These are phyloP conservation scores for Acrodontium crateriforme DNA, from an alignment of 2,329 filamentous ascomycete genomes.

Conservation along the genomic window DNA sequence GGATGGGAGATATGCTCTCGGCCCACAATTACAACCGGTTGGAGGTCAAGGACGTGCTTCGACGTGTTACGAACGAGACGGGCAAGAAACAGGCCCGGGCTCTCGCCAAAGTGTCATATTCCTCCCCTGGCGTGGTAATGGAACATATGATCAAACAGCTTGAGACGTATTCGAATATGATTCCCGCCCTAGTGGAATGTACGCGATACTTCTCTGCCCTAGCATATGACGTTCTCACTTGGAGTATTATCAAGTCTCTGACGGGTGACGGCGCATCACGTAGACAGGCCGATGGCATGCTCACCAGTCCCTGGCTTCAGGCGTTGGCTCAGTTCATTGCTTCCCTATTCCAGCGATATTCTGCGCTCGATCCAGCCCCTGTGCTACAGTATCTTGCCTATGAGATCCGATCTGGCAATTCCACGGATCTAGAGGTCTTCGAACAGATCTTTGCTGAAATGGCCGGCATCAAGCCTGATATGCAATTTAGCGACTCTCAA, in stretches of 20 bases:
- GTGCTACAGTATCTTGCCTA: conserved; percentile 81
- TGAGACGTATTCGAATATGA: conserved; percentile 87
- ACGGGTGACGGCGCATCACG: conserved; percentile 43
- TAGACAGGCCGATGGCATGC: conserved; percentile 50
- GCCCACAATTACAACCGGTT: conserved; percentile 65
- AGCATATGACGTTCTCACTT: conserved; percentile 85
- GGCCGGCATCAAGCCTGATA: conserved; percentile 80
- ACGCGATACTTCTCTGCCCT: conserved; percentile 86
- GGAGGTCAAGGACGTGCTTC: conserved; percentile 75
- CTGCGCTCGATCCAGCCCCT: conserved; percentile 68
- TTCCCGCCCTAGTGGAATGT: conserved; percentile 87
- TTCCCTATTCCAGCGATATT: conserved; percentile 75
- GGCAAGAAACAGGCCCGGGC: conserved; percentile 72
- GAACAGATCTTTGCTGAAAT: conserved; percentile 84
- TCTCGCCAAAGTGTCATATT: conserved; percentile 81
- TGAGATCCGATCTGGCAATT: conserved; percentile 68
- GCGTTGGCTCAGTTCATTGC: conserved; percentile 84
- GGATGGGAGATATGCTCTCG: conserved; percentile 60
- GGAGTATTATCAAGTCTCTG: conserved; percentile 69
- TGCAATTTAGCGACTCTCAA: conserved; percentile 79
- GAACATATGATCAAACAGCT: conserved; percentile 78
- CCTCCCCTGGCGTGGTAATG: conserved; percentile 84
- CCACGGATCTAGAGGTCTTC: conserved; percentile 80
- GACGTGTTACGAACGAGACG: conserved; percentile 79
- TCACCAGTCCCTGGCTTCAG: conserved; percentile 85